These are phyloP conservation scores for Fusarium cyanostomum DNA, from an alignment of 2,329 filamentous ascomycete genomes.

Conservation along the genomic window DNA sequence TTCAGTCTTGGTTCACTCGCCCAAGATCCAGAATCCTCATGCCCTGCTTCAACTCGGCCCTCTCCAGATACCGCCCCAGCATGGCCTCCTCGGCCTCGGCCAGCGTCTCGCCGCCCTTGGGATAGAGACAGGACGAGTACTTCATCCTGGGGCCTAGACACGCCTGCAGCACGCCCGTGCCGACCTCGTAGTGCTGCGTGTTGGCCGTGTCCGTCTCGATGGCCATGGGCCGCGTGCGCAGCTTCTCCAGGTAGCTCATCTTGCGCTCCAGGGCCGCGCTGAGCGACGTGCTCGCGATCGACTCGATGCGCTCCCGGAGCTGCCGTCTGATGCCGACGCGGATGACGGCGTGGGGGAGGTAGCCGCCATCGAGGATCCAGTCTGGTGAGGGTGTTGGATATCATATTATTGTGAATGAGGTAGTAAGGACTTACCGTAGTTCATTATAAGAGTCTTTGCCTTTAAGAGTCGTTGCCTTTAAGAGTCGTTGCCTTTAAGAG, in stretches of 20 bases:
- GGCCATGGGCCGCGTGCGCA: constrained; percentile 72
- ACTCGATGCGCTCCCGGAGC: constrained; percentile 66
- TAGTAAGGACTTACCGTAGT: constrained; percentile 17
- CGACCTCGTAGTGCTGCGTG: constrained; percentile 77
- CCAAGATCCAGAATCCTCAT: constrained; percentile 71
- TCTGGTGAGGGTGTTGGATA: constrained; percentile 48
- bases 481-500: background rate
- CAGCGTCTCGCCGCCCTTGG: constrained; percentile 68
- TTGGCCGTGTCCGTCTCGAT: constrained; percentile 73
- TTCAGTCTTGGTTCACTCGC: constrained; percentile 47
- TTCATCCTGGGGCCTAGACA: constrained; percentile 76
- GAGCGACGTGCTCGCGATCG: constrained; percentile 64
- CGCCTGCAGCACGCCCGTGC: constrained; percentile 68
- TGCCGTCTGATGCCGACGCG: constrained; percentile 73
- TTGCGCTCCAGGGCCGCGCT: constrained; percentile 65
- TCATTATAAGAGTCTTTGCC: constrained; percentile 12
- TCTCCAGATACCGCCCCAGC: constrained; percentile 69
- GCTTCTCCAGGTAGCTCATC: constrained; percentile 68
- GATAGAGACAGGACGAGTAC: constrained; percentile 75
- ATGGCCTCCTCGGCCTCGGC: constrained; percentile 73
- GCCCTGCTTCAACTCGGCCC: constrained; percentile 66
- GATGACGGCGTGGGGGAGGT: constrained; percentile 70
- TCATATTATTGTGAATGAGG: background rate
- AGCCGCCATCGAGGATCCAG: constrained; percentile 70
- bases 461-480: background rate